Base-by-base conservation (phyloP, 495 filamentous ascomycete species). In the Xylaria cubensis region DNA sequence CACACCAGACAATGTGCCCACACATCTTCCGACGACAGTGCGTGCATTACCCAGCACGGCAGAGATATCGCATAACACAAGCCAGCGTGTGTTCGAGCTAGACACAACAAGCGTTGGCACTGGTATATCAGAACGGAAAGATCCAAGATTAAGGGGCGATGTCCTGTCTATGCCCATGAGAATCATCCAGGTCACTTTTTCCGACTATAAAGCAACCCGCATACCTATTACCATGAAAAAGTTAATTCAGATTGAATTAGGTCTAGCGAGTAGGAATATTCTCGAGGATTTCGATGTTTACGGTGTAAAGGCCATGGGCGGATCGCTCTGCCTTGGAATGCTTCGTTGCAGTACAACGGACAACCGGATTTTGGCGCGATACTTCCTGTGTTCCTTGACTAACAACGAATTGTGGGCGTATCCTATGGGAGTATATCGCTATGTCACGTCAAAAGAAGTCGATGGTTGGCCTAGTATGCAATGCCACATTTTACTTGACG, bases 251-350 rank as follows among this genome's bases (percentile, higher is more conserved):
- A 36, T 64, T 3, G 58, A 64, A 50, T 4, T 39, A 21, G 29
- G 21, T 13, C 13, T 6, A 39, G 29, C 1, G 3, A 46, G 12
- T 17, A 32, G 13, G 15, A 41, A 17, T 4, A 12, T 34, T 8
- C 44, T 71, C 0, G 46, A 61, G n/a, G n/a, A 4, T 2, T 46
- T 53, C 12, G 26, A 42, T 42, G 4, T 64, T 1, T 19, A 39
- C n/a, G 46, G 58, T 19, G 0, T 55, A 7, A 70, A 34, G 42
- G 26, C 58, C 5, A 26, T 19, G 46, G 59, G 32, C 19, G 24
- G 48, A n/a, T 65, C 69, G 2, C 61, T 58, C 61, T 69, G 69
- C 19, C 26, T 71, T 24, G 61, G 15, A 0, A 34, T 69, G 53
- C 26, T 69, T 6, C 67, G 55, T 24, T 69, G 55, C 19, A 41